Percentiles rank a stretch among this genome's conserved stretches.
Evolutionary conservation across 2,329 filamentous ascomycete species (phyloP).

Genomic region (Fusarium duplospermum): DNA sequence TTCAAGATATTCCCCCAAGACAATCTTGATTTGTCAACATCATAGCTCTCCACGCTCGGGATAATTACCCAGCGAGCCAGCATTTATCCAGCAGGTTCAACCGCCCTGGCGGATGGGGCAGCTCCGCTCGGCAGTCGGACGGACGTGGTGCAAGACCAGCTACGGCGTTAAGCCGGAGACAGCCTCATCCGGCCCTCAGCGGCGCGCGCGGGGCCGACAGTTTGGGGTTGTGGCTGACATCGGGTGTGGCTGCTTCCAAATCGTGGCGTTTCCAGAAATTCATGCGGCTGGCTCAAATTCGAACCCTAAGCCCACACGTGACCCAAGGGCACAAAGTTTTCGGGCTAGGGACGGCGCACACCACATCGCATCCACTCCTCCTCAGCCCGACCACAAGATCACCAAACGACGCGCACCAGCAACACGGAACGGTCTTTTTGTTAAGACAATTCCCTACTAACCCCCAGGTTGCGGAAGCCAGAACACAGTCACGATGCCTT

Average conservation of each 20-base stretch:
- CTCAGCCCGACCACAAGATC: slow-evolving; percentile 53
- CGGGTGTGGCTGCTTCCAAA: background rate
- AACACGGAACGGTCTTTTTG: slow-evolving; percentile 59
- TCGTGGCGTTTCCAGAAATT: background rate
- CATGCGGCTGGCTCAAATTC: background rate
- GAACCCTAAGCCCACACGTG: slow-evolving; percentile 51
- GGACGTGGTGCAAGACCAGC: background rate
- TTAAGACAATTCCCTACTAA: slow-evolving; percentile 57
- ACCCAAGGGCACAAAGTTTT: slow-evolving; percentile 52
- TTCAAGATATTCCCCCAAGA: background rate
- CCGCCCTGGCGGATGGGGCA: slow-evolving; percentile 4
- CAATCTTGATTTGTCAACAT: slow-evolving; percentile 9
- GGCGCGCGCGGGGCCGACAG: background rate
- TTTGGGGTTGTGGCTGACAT: slow-evolving; percentile 5
- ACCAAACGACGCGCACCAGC: slow-evolving; percentile 58
- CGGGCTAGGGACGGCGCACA: slow-evolving; percentile 49
- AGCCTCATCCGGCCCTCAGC: background rate
- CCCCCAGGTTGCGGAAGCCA: slow-evolving; percentile 57
- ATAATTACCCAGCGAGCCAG: slow-evolving; percentile 25
- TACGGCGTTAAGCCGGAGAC: slow-evolving; percentile 29
- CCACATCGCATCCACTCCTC: slow-evolving; percentile 51
- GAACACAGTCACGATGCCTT: slow-evolving; percentile 81
- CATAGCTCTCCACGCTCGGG: slow-evolving; percentile 9
- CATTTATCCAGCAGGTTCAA: slow-evolving; percentile 26
- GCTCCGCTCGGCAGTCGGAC: slow-evolving; percentile 19